Evolutionary conservation across 306 rosid genomes (phyloP), one percentile per base, ranked within the genome.

Genomic region (Fagus sylvatica): DNA sequence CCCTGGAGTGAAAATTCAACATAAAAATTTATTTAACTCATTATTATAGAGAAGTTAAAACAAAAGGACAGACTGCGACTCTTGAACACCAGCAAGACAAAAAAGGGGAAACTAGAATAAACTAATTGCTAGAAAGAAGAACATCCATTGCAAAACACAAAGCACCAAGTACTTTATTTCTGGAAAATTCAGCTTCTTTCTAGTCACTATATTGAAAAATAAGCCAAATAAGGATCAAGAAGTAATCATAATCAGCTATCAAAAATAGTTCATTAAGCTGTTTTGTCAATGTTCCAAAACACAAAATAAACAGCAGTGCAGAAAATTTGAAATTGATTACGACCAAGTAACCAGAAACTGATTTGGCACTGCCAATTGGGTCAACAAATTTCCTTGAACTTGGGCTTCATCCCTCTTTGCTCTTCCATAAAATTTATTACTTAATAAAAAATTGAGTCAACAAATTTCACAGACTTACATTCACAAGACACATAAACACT

Each of bases 1-100:
- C 97, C 81, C 90, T 90, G 59, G 19, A 78, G 36, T 30, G 16
- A 42, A 72, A 57, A 68, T 16, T 53, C 32, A 78, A 7, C 30
- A 19, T 4, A 22, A 17, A 9, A 51, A 37, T 42, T 53, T n/a
- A 37, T 72, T 36, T 48, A 36, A 19, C 49, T 39, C 2, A 4
- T 19, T 2, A 43, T 46, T 28, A 40, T 8, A 39, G 8, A 32
- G 4, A 30, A 32, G 17, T 9, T 9, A 2, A 60, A 60, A 60
- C 67, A 60, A 17, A 32, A 32, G 6, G 34, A 4, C 12, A 7
- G 33, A 11, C 66, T 30, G 37, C 66, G 32, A 37, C 40, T 65
- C 46, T 15, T 2, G 46, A 37, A 65, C 49, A 37, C 48, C 28
- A 65, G 32, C 48, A 3, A 6, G 32, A 39, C 10, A 7, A 43